Conservation (phyloP, 106 monocot species). For the Agapanthus africanus region DNA sequence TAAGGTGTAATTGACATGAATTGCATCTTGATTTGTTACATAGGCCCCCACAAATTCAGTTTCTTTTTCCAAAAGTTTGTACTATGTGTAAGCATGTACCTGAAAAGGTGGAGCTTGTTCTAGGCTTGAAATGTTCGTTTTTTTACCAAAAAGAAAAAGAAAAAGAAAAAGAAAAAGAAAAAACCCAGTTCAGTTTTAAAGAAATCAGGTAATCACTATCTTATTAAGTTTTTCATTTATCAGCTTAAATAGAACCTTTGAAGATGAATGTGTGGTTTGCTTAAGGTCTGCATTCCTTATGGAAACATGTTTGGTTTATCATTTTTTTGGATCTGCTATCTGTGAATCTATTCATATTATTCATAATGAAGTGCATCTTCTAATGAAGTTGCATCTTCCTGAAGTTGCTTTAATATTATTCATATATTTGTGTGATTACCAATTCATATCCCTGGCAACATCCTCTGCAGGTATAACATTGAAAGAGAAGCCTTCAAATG, state of each 20-base stretch:
- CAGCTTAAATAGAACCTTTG: too few species aligned
- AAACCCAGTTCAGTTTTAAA: too few species aligned
- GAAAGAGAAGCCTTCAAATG: constrained; percentile 30
- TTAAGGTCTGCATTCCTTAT: not conserved
- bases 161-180: too few species aligned
- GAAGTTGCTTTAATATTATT: not conserved
- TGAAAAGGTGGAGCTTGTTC: not conserved
- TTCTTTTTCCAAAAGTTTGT: too few species aligned
- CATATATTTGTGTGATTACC: not conserved
- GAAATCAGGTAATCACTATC: not conserved
- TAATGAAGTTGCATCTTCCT: too few species aligned
- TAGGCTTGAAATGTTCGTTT: not conserved
- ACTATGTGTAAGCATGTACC: too few species aligned
- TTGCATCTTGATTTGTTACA: too few species aligned
- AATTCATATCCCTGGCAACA: not conserved
- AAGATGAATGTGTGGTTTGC: not conserved
- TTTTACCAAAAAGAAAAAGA: not conserved
- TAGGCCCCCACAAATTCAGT: too few species aligned
- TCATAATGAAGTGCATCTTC: not conserved
- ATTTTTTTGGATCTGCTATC: not conserved
- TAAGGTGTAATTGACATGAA: too few species aligned
- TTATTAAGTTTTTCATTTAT: not conserved
- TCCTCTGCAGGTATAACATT: constrained; percentile 63
- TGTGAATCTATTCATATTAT: constrained; percentile 1
- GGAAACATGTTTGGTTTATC: not conserved